A percentile compares a stretch with the other conserved stretches of the same genome.
Conservation (phyloP, 495 filamentous ascomycete genomes). For the Thermothielavioides terrestris region DNA sequence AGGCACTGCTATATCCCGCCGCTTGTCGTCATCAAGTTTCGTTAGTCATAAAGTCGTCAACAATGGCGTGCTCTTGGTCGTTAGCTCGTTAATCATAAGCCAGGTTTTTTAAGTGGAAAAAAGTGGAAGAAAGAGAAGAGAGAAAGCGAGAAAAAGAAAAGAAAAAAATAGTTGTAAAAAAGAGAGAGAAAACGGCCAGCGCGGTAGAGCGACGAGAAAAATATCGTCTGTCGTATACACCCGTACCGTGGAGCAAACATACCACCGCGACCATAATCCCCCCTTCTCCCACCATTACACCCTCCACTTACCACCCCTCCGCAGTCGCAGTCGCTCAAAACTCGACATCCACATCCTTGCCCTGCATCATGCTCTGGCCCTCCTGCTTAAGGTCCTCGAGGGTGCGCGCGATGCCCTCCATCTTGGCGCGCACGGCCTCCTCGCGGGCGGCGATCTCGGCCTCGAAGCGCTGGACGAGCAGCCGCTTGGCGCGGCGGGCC, state of each 20-base stretch:
- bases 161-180: neutral
- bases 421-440: conserved; percentile 45
- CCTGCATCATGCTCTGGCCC: conserved; percentile 49
- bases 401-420: conserved; percentile 45
- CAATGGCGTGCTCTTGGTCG: neutral
- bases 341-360: conserved; percentile 38
- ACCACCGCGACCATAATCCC: neutral
- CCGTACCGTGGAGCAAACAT: neutral
- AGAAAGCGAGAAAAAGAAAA: neutral
- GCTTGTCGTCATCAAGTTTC: conserved; percentile 4
- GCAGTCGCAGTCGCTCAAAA: conserved; percentile 6
- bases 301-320: neutral
- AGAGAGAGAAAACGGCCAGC: neutral
- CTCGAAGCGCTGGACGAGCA: conserved; percentile 58
- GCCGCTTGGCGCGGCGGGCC: conserved; percentile 55
- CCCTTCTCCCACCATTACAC: neutral
- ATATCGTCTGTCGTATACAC: conserved; percentile 5
- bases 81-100: conserved; percentile 4
- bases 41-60: conserved; percentile 7
- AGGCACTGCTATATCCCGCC: neutral
- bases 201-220: neutral
- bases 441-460: conserved; percentile 49
- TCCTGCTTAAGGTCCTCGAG: conserved; percentile 45
- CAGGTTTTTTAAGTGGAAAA: no score
- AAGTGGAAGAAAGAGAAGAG: neutral